Evolutionary conservation across 73 alveolate genomes (phyloP).

Genomic region (Loxodes magnus): DNA sequence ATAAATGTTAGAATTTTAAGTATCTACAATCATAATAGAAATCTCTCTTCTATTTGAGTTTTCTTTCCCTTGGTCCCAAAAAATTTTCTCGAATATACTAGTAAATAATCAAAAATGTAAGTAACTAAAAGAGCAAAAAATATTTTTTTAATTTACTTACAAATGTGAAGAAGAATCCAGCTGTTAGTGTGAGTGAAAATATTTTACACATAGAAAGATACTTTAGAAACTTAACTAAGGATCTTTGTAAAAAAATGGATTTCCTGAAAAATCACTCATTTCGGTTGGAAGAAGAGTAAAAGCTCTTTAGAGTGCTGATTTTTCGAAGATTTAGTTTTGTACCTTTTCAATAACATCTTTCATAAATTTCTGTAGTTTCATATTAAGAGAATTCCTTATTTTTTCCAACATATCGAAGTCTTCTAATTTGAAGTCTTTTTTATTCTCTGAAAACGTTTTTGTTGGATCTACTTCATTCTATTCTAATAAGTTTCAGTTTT

Average conservation of each 20-base stretch:
- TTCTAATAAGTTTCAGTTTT: constrained; percentile 26
- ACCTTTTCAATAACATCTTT: constrained; percentile 45
- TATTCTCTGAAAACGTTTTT: constrained; percentile 22
- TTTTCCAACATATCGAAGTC: constrained; percentile 33
- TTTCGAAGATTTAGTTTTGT: constrained; percentile 33
- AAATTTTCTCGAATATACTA: constrained; percentile 32
- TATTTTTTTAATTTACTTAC: constrained; percentile 19
- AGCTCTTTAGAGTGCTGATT: constrained; percentile 43
- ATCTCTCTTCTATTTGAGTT: constrained; percentile 68
- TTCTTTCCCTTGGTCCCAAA: constrained; percentile 53
- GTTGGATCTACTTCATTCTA: constrained; percentile 25
- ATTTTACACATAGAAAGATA: constrained; percentile 63
- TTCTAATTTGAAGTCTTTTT: constrained; percentile 25
- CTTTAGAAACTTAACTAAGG: constrained; percentile 47
- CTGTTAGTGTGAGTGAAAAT: constrained; percentile 46
- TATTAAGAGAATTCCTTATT: constrained; percentile 41
- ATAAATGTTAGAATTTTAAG: too few relatives aligned
- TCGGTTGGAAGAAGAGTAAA: constrained; percentile 68
- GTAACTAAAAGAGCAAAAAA: constrained; percentile 53
- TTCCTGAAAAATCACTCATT: constrained; percentile 23
- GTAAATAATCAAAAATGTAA: constrained; percentile 40
- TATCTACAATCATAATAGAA: constrained; percentile 47
- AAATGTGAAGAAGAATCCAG: constrained; percentile 42
- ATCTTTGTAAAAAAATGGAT: constrained; percentile 68
- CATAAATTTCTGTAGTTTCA: constrained; percentile 41